Conservation (phyloP, 2,329 filamentous ascomycete species). For the Penicillium frequentans region DNA sequence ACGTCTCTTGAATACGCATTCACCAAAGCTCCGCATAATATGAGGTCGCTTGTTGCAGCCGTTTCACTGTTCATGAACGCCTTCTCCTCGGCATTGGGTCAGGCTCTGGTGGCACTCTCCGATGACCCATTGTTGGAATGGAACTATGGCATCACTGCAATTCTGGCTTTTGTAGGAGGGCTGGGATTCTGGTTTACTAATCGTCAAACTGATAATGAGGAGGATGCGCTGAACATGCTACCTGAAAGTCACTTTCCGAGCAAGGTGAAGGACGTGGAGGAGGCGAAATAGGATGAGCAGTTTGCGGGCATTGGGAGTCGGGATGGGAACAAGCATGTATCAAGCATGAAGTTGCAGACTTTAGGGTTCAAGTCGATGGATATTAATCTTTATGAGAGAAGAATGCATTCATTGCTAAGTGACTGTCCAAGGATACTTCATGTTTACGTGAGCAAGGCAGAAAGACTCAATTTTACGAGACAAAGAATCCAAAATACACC, state of each 20-base stretch:
- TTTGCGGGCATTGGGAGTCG: not conserved
- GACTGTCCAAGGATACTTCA: no score
- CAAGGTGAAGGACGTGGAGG: conserved; percentile 10
- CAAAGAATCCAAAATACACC: no score
- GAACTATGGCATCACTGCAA: conserved; percentile 68
- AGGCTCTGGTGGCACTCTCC: conserved; percentile 64
- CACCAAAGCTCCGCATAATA: conserved; percentile 75
- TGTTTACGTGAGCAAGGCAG: no score
- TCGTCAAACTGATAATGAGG: conserved; percentile 62
- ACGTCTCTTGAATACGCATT: conserved; percentile 74
- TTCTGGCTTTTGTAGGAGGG: conserved; percentile 63
- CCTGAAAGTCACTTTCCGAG: conserved; percentile 22
- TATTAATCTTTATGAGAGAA: no score
- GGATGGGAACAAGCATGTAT: not conserved
- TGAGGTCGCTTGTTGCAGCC: conserved; percentile 72
- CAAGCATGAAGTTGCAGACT: no score
- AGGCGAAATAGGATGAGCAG: not conserved
- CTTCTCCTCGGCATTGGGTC: conserved; percentile 68
- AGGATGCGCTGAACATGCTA: conserved; percentile 64
- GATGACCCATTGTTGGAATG: conserved; percentile 67
- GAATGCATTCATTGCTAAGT: no score
- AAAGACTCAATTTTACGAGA: no score
- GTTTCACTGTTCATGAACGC: conserved; percentile 71
- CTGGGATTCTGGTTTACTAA: conserved; percentile 68
- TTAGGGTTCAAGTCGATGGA: no score